Base-by-base conservation (phyloP, 768 basidiomycete genomes). In the Erythrobasidium yunnanense region DNA sequence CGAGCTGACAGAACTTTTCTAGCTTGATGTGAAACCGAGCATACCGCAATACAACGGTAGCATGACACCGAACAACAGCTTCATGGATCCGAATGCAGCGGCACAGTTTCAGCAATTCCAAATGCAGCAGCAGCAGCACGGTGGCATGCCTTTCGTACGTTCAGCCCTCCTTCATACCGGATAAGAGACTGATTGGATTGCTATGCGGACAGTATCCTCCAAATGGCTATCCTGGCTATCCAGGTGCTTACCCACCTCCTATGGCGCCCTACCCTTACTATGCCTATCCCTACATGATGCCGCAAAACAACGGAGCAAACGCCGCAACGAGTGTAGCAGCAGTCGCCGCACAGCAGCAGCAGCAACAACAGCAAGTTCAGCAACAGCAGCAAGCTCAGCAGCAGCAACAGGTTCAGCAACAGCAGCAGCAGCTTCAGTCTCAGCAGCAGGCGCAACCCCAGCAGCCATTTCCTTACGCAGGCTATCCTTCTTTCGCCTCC, bases 251-350 rank as follows among this genome's bases (percentile, higher is more conserved):
- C 29, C 60, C 60, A 51, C 60, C 60, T 32, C 60, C 60, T 20
- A 49, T 63, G 60, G 47, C 60, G 15, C 60, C 60, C 8, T 63
- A 63, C 49, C 47, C 47, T 33, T 63, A 63, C 30, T 63, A 30
- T 51, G 60, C 32, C 47, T 63, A 51, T 23, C 60, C 60, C 4
- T 63, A 51, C 60, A 49, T 63, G 60, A 47, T 63, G 18, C 60
- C 60, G 8, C 56, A 35, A 27, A 42, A 25, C 8, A 6, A 11
- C 7, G 56, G 27, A 35, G 33, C 18, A 27, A n/a, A 3, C 8
- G 42, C 18, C 7, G 7, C 38, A n/a, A 11, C 38, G 38, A 42
- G 38, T n/a, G 11, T 42, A 11, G 11, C 38, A 11, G 38, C 11
- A 42, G n/a, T n/a, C n/a, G n/a, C n/a, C 38, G 38, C 38, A 11